These are phyloP conservation scores for Apostasia shenzhenica DNA, from an alignment of 106 monocot species.

Conservation along the genomic window DNA sequence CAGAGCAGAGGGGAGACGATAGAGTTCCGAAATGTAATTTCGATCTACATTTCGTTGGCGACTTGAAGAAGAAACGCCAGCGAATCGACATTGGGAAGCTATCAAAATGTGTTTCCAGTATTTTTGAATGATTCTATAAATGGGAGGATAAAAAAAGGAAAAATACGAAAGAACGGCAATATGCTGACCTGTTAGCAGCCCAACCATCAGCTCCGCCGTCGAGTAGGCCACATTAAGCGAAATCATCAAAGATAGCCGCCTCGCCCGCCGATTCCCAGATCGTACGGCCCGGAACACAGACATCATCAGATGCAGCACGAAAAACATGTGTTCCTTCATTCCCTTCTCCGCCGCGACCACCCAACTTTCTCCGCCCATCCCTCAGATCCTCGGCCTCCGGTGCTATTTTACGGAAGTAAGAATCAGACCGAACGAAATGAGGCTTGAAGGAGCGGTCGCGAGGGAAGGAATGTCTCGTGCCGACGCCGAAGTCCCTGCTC, in stretches of 20 bases:
- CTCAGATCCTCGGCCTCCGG: slow-evolving; percentile 9
- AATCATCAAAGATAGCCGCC: slow-evolving; percentile 73
- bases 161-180: background rate
- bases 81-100: too few relatives aligned
- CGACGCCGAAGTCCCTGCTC: background rate
- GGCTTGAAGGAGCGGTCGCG: slow-evolving; percentile 19
- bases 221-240: slow-evolving; percentile 90
- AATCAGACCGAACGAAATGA: slow-evolving; percentile 43
- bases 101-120: too few relatives aligned
- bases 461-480: slow-evolving; percentile 9
- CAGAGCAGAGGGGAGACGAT: too few relatives aligned
- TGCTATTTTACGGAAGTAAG: slow-evolving; percentile 43
- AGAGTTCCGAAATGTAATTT: too few relatives aligned
- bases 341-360: background rate
- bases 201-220: slow-evolving; percentile 63
- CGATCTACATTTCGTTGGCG: too few relatives aligned
- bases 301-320: slow-evolving; percentile 8
- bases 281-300: slow-evolving; percentile 23
- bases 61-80: too few relatives aligned
- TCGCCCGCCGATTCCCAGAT: slow-evolving; percentile 70
- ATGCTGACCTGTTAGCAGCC: slow-evolving; percentile 67
- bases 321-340: slow-evolving; percentile 3
- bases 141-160: too few relatives aligned
- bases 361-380: background rate
- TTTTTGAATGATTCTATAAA: too few relatives aligned